Evolutionary conservation across 2,329 filamentous ascomycete genomes (phyloP).

Genomic region (Aspergillus costaricaensis): DNA sequence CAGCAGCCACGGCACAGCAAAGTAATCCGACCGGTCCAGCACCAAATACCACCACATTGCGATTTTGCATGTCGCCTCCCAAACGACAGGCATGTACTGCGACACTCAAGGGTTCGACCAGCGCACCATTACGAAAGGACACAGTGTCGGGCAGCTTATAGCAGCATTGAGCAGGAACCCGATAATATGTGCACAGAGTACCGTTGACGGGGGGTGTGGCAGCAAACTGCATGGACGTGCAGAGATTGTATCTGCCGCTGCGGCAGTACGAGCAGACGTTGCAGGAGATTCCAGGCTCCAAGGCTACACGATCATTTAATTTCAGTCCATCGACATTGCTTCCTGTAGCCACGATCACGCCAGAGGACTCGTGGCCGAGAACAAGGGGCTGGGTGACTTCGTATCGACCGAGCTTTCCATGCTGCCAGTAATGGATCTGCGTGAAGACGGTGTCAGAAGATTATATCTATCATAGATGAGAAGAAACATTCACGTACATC

Average conservation of each 20-base stretch:
- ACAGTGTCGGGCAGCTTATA: too few relatives aligned
- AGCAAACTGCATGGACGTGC: not conserved
- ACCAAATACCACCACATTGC: too few relatives aligned
- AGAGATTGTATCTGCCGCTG: not conserved
- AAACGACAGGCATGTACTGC: too few relatives aligned
- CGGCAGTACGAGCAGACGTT: not conserved
- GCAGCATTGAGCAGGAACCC: too few relatives aligned
- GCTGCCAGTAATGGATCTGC: not conserved
- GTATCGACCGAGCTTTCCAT: not conserved
- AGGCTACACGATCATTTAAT: not conserved
- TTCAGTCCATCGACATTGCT: not conserved
- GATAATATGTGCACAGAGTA: too few relatives aligned
- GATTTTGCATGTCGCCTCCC: too few relatives aligned
- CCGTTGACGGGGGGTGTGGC: too few relatives aligned
- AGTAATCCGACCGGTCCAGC: too few relatives aligned
- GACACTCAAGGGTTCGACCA: too few relatives aligned
- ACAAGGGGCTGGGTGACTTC: not conserved
- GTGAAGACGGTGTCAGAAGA: not conserved
- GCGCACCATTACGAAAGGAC: too few relatives aligned
- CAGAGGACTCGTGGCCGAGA: not conserved
- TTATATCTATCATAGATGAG: not conserved
- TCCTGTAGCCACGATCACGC: not conserved
- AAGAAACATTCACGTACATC: constrained; percentile 56
- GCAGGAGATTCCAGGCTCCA: not conserved
- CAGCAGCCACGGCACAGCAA: too few relatives aligned